phyloP scores from a whole-genome alignment of 352 stramenopile species.

The Albugo candida region DNA sequence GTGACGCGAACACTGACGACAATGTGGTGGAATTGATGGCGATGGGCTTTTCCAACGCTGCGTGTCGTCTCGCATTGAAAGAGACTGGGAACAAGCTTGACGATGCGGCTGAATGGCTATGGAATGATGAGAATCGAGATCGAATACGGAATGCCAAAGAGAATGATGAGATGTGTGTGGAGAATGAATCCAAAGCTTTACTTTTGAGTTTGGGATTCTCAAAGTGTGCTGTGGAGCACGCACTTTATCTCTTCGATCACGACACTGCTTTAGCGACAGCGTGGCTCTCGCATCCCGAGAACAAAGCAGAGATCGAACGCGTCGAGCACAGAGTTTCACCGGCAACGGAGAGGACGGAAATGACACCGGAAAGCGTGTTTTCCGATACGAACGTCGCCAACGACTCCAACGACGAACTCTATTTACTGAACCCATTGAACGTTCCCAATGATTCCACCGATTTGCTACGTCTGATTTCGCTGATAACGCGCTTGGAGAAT shows the following conservation, averaged over 20 bases:
- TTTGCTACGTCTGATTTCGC: no score
- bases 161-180: conserved; percentile 32
- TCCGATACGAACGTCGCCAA: conserved; percentile 30
- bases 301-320: conserved; percentile 38
- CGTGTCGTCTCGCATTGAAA: conserved; percentile 39
- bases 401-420: conserved; percentile 49
- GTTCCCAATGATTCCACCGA: conserved; percentile 14
- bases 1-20: conserved; percentile 17
- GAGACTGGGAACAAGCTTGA: conserved; percentile 43
- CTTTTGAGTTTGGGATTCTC: conserved; percentile 51
- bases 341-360: no score
- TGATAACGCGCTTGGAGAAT: conserved; percentile 76
- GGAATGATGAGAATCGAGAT: conserved; percentile 58
- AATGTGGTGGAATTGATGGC: conserved; percentile 78
- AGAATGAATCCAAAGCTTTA: conserved; percentile 32
- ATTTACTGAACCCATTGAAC: conserved; percentile 88
- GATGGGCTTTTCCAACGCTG: conserved; percentile 78
- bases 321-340: conserved; percentile 21
- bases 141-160: conserved; percentile 42
- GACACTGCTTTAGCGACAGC: conserved; percentile 37
- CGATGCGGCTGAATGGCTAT: conserved; percentile 63
- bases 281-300: conserved; percentile 41
- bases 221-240: conserved; percentile 30
- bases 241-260: conserved; percentile 37
- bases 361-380: no score